These are phyloP conservation scores for Aeminium ludgeri DNA, from an alignment of 495 filamentous ascomycete species.

Conservation along the genomic window DNA sequence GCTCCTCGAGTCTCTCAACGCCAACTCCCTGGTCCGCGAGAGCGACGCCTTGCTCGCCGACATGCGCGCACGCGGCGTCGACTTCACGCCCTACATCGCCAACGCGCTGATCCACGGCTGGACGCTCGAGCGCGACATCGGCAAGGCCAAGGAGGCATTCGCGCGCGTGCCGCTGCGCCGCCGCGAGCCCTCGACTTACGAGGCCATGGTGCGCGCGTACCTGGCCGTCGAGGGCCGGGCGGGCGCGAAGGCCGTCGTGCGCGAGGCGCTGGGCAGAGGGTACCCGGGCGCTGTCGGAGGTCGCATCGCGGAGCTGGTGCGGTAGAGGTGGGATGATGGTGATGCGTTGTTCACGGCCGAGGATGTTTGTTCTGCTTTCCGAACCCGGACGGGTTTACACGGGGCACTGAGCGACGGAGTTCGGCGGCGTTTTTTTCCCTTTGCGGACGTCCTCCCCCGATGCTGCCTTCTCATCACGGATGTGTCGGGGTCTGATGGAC, in stretches of 20 bases:
- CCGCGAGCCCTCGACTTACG: conserved; percentile 95
- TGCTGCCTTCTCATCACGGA: too few species aligned
- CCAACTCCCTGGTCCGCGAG: conserved; percentile 63
- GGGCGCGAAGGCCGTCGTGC: conserved; percentile 56
- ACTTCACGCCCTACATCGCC: conserved; percentile 92
- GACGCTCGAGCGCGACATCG: conserved; percentile 69
- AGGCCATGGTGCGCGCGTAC: conserved; percentile 94
- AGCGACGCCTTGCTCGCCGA: conserved; percentile 50
- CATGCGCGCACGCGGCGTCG: conserved; percentile 55
- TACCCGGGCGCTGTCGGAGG: conserved; percentile 82
- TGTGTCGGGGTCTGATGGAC: too few species aligned
- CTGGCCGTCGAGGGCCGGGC: conserved; percentile 64
- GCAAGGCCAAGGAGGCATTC: conserved; percentile 64
- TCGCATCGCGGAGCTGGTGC: conserved; percentile 82
- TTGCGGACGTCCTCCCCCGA: too few species aligned
- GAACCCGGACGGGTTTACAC: neutral
- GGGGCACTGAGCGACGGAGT: neutral
- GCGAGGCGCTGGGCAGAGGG: conserved; percentile 78
- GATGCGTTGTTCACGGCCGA: neutral
- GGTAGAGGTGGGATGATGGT: conserved; percentile 16
- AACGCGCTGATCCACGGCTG: conserved; percentile 98
- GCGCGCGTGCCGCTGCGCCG: conserved; percentile 50
- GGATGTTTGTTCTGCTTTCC: neutral
- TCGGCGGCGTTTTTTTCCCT: neutral
- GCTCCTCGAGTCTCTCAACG: conserved; percentile 88